Evolutionary conservation across 2,329 filamentous ascomycete genomes (phyloP).

Genomic region (Monilinia laxa): DNA sequence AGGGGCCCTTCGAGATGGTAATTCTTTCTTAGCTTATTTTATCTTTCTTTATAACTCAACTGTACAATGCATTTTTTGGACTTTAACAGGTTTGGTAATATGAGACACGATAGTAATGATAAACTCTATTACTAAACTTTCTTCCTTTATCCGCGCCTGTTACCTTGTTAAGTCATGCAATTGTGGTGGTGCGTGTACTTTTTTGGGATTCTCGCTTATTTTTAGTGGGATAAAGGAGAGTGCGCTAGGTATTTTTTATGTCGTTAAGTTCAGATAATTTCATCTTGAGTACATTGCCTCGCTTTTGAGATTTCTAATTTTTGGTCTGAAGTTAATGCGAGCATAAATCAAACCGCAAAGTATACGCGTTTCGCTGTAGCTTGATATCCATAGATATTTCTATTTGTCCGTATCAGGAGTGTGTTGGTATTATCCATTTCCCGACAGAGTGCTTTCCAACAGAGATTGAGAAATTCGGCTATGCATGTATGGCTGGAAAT

Average conservation of each 20-base stretch:
- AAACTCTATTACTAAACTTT: background rate
- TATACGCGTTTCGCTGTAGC: background rate
- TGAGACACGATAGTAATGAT: background rate
- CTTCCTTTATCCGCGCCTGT: background rate
- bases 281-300: background rate
- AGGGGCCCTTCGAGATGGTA: constrained; percentile 36
- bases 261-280: background rate
- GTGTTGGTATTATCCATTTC: no score
- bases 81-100: background rate
- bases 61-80: constrained; percentile 11
- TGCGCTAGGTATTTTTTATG: background rate
- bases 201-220: constrained; percentile 12
- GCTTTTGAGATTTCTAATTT: background rate
- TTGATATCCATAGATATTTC: background rate
- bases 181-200: background rate
- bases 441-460: no score
- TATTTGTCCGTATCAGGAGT: background rate
- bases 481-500: background rate
- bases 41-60: constrained; percentile 1
- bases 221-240: constrained; percentile 1
- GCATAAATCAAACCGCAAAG: background rate
- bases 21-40: constrained; percentile 6
- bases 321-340: background rate
- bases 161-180: background rate
- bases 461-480: no score